A percentile compares a stretch with the other conserved stretches of the same genome.
These are phyloP conservation scores for Xylaria digitata DNA, from an alignment of 2,329 filamentous ascomycete species.

Conservation along the genomic window DNA sequence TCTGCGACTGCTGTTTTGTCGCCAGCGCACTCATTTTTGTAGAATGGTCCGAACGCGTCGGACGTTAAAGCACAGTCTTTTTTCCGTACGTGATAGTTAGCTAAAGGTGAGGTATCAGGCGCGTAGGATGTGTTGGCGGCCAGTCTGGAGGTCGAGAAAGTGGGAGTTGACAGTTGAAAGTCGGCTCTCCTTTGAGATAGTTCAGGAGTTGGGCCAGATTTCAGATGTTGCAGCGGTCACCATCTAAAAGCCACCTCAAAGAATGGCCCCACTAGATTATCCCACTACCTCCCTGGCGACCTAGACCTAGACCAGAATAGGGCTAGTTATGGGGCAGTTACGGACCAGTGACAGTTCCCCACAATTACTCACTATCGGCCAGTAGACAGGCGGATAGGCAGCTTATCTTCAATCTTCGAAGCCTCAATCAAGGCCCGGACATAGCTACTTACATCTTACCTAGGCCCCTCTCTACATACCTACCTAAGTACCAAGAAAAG, in stretches of 20 bases:
- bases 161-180: neutral
- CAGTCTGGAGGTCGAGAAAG: constrained; percentile 23
- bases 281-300: constrained; percentile 12
- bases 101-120: neutral
- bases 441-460: too few species aligned
- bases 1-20: constrained; percentile 93
- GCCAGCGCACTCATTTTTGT: constrained; percentile 75
- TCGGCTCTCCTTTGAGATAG: constrained; percentile 27
- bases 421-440: constrained; percentile 33
- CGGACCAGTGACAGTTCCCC: constrained; percentile 23
- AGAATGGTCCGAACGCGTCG: constrained; percentile 17
- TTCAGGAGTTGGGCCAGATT: constrained; percentile 53
- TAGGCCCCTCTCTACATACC: neutral
- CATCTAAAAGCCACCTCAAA: constrained; percentile 42
- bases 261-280: constrained; percentile 37
- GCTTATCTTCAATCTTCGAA: constrained; percentile 27
- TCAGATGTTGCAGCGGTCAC: constrained; percentile 37
- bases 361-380: constrained; percentile 38
- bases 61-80: neutral
- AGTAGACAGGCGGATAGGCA: neutral
- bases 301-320: constrained; percentile 40
- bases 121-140: constrained; percentile 1
- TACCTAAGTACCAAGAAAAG: neutral
- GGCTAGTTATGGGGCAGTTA: constrained; percentile 28
- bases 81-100: neutral